Evolutionary conservation across 1,139 yeast species (phyloP), one percentile per base, ranked within the genome.

Genomic region (Debaryomycetaceae sp.): DNA sequence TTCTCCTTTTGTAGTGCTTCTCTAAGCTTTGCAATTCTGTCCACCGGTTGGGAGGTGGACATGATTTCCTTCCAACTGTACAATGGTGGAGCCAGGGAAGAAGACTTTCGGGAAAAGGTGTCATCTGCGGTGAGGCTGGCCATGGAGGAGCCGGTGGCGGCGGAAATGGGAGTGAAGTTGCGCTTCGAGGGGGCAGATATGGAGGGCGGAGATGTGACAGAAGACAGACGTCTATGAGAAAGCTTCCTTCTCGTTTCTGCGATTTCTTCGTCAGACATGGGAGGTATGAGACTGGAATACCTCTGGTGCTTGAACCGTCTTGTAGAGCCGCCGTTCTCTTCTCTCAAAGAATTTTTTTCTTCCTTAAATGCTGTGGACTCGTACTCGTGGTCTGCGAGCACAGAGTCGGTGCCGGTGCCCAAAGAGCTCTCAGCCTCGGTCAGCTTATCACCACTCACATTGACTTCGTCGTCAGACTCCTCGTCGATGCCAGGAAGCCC

Each of bases 31-130:
- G 54, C 49, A 30, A 77, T 73, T 40, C 79, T 57, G 41, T 65
- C 71, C 6, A 58, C 52, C 4, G 79, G 66, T 46, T 73, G 77
- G 2, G 75, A 67, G 4, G 67, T 54, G 5, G 67, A 53, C 59
- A 71, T 61, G 24, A 77, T 75, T 33, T 61, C 54, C 42, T 70
- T 72, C 74, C 79, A 70, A 48, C 68, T 68, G 33, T 61, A 73
- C 1, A 61, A 65, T 2, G 74, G 75, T 33, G 67, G 66, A 15
- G 58, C 50, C 38, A 40, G 41, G 15, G 52, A 51, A 11, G 52
- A 44, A 31, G 49, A 8, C 8, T 17, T 35, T 11, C 30, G 18
- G 7, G 37, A 17, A 11, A 29, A 29, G 14, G 34, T 11, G 11
- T 8, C 26, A 22, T 22, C 11, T 11, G 26, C 11, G 26, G 26